These are phyloP conservation scores for Anthracocystis walkeri DNA, from an alignment of 1,284 basidiomycete species.

Conservation along the genomic window DNA sequence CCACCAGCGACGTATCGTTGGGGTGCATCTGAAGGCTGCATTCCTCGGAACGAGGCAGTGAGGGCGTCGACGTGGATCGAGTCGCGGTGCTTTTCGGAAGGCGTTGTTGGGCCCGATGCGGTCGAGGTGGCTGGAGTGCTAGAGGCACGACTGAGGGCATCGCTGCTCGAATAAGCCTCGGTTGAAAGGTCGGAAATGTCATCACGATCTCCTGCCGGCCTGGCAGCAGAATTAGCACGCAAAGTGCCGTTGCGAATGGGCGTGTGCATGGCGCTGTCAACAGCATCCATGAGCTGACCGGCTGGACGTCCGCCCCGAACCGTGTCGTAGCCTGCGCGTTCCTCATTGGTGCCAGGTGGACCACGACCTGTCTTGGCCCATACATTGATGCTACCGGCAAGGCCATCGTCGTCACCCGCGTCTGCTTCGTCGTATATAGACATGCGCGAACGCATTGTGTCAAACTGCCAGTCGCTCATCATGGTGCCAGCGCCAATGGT, in stretches of 20 bases:
- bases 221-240: slow-evolving; percentile 19
- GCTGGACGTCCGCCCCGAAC: slow-evolving; percentile 55
- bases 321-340: slow-evolving; percentile 66
- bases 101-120: slow-evolving; percentile 46
- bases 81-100: slow-evolving; percentile 38
- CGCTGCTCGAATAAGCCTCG: slow-evolving; percentile 42
- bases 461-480: slow-evolving; percentile 94
- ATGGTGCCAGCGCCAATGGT: slow-evolving; percentile 73
- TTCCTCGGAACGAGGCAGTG: slow-evolving; percentile 49
- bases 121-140: slow-evolving; percentile 58
- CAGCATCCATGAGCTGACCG: slow-evolving; percentile 53
- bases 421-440: slow-evolving; percentile 72
- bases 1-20: slow-evolving; percentile 27
- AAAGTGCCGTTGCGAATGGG: slow-evolving; percentile 35
- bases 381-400: slow-evolving; percentile 46
- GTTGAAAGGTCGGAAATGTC: slow-evolving; percentile 43
- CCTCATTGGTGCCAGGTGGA: slow-evolving; percentile 66
- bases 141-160: slow-evolving; percentile 39
- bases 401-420: slow-evolving; percentile 73
- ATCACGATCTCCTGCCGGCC: slow-evolving; percentile 27
- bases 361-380: slow-evolving; percentile 60
- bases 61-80: slow-evolving; percentile 59
- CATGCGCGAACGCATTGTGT: slow-evolving; percentile 79
- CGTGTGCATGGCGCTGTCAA: slow-evolving; percentile 50
- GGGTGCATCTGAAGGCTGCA: slow-evolving; percentile 42